These are phyloP conservation scores for Hymenoscyphus albidus DNA, from an alignment of 2,329 filamentous ascomycete genomes.

Conservation along the genomic window DNA sequence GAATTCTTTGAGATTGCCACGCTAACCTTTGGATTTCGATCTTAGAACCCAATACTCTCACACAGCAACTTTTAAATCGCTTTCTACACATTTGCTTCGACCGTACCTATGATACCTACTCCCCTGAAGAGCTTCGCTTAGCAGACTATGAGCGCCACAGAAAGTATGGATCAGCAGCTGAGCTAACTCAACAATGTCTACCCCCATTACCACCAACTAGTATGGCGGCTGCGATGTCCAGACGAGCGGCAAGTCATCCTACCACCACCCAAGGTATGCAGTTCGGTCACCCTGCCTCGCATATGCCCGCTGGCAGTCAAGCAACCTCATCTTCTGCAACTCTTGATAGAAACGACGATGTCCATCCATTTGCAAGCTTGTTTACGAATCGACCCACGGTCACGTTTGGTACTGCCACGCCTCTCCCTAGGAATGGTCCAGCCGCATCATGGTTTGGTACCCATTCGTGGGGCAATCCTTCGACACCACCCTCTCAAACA, in stretches of 20 bases:
- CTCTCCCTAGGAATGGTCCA: no score
- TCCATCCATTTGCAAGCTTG: no score
- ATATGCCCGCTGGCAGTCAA: background rate
- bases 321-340: background rate
- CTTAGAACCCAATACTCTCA: background rate
- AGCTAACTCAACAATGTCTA: background rate
- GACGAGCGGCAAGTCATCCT: background rate
- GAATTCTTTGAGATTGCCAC: background rate
- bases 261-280: background rate
- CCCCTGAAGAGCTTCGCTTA: constrained; percentile 13
- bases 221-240: background rate
- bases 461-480: no score
- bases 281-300: background rate
- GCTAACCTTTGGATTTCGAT: background rate
- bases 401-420: no score
- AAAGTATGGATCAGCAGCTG: constrained; percentile 1
- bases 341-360: no score
- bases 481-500: no score
- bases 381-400: no score
- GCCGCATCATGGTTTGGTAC: no score
- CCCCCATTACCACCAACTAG: background rate
- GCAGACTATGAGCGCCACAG: constrained; percentile 1
- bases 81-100: constrained; percentile 8
- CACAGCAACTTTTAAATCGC: background rate
- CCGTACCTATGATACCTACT: background rate